Evolutionary conservation across 208 protist species (phyloP).

Genomic region (Trypanosoma congolense): DNA sequence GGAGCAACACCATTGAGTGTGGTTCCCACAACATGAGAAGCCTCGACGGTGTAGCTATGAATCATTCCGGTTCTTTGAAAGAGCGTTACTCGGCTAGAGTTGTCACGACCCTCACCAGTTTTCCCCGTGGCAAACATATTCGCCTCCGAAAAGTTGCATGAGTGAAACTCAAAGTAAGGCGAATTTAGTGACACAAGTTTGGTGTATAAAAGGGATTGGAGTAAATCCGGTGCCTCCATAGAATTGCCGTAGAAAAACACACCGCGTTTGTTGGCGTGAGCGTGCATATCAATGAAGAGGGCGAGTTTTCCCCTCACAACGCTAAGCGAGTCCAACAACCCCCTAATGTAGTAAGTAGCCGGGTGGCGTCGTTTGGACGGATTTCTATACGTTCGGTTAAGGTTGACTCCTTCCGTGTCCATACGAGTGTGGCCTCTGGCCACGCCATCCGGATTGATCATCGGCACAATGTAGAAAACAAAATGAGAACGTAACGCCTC

Average conservation of each 20-base stretch:
- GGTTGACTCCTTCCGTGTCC: slow-evolving; percentile 87
- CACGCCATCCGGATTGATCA: slow-evolving; percentile 94
- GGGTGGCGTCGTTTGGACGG: slow-evolving; percentile 72
- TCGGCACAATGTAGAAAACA: slow-evolving; percentile 88
- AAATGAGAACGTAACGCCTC: slow-evolving; percentile 74
- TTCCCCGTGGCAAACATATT: slow-evolving; percentile 89
- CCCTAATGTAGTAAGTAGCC: slow-evolving; percentile 61
- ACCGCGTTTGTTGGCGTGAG: slow-evolving; percentile 90
- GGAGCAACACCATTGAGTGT: slow-evolving; percentile 38
- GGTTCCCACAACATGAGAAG: slow-evolving; percentile 82
- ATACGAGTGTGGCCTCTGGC: slow-evolving; percentile 88
- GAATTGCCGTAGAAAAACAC: slow-evolving; percentile 94
- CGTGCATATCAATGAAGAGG: slow-evolving; percentile 93
- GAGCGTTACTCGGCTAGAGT: slow-evolving; percentile 80
- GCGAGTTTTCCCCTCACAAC: slow-evolving; percentile 31
- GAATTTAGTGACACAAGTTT: slow-evolving; percentile 90
- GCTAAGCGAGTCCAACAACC: slow-evolving; percentile 44
- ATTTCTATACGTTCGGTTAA: slow-evolving; percentile 91
- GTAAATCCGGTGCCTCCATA: slow-evolving; percentile 51
- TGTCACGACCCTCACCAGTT: slow-evolving; percentile 88
- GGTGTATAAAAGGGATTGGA: slow-evolving; percentile 83
- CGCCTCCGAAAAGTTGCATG: slow-evolving; percentile 88
- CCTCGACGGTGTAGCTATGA: slow-evolving; percentile 90
- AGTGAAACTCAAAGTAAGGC: slow-evolving; percentile 88
- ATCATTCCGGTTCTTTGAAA: slow-evolving; percentile 74